Percentiles rank a stretch among this genome's conserved stretches.
phyloP scores from a whole-genome alignment of 2,329 filamentous ascomycete species.

The Pezicula carpinea region DNA sequence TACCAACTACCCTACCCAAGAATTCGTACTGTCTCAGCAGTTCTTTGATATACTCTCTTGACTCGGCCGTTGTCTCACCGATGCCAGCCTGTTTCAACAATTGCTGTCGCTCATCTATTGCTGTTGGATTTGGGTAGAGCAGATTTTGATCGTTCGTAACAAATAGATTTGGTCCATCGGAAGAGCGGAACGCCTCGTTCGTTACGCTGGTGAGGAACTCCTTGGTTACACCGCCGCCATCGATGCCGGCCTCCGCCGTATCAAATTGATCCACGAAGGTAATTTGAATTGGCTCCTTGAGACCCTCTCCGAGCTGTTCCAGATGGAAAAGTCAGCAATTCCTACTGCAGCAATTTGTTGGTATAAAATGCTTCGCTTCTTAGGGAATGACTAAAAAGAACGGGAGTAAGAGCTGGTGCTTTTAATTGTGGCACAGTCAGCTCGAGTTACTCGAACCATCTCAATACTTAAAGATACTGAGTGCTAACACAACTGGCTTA shows the following conservation, averaged over 20 bases:
- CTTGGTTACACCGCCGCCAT: slow-evolving; percentile 95
- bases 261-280: slow-evolving; percentile 92
- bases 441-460: too few relatives aligned
- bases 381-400: too few relatives aligned
- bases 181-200: slow-evolving; percentile 70
- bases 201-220: slow-evolving; percentile 92
- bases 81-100: slow-evolving; percentile 47
- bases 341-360: too few relatives aligned
- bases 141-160: slow-evolving; percentile 79
- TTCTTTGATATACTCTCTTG: slow-evolving; percentile 51
- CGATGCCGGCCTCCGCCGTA: slow-evolving; percentile 84
- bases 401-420: too few relatives aligned
- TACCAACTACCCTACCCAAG: slow-evolving; percentile 85
- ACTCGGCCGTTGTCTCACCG: slow-evolving; percentile 49
- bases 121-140: slow-evolving; percentile 81
- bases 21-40: slow-evolving; percentile 81
- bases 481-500: too few relatives aligned
- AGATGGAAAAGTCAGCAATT: too few relatives aligned
- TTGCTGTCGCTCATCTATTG: slow-evolving; percentile 64
- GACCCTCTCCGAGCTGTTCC: slow-evolving; percentile 59
- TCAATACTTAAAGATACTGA: too few relatives aligned
- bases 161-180: slow-evolving; percentile 61
- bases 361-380: too few relatives aligned
- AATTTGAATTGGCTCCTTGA: slow-evolving; percentile 96
- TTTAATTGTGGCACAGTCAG: too few relatives aligned